A percentile compares a stretch with the other conserved stretches of the same genome.
These are phyloP conservation scores for Cubamyces sp. DNA, from an alignment of 768 basidiomycete genomes.

Conservation along the genomic window DNA sequence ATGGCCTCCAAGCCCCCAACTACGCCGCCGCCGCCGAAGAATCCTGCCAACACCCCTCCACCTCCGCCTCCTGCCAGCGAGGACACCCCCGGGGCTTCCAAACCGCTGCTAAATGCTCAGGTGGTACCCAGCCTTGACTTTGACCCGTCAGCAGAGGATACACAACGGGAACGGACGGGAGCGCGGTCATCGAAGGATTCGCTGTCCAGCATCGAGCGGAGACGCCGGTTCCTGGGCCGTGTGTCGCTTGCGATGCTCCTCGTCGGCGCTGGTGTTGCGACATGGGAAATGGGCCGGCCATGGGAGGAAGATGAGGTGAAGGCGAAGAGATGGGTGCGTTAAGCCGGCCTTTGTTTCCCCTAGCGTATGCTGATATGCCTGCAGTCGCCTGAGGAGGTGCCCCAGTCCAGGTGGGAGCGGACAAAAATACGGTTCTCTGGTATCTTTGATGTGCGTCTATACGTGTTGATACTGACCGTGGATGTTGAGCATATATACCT, in stretches of 20 bases:
- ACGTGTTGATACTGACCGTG: background rate
- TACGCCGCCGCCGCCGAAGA: constrained; percentile 15
- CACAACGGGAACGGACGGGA: constrained; percentile 61
- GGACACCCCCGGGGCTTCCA: constrained; percentile 13
- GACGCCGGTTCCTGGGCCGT: constrained; percentile 59
- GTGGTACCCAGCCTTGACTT: constrained; percentile 28
- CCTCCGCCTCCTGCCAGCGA: constrained; percentile 16
- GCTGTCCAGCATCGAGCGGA: constrained; percentile 77
- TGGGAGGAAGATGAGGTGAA: constrained; percentile 78
- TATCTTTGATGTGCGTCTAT: constrained; percentile 60
- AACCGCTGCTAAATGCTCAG: constrained; percentile 12
- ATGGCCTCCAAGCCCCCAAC: constrained; percentile 23
- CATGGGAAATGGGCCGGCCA: constrained; percentile 73
- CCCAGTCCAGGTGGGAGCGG: constrained; percentile 65
- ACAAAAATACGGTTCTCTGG: constrained; percentile 64
- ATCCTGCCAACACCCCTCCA: constrained; percentile 15
- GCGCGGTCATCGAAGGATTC: constrained; percentile 79
- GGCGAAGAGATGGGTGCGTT: constrained; percentile 60
- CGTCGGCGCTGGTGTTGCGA: constrained; percentile 58
- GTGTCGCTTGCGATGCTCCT: constrained; percentile 56
- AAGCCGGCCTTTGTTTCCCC: constrained; percentile 2
- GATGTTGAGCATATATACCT: background rate
- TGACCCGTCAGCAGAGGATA: constrained; percentile 43
- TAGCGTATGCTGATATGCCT: background rate
- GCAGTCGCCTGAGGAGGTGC: constrained; percentile 62